Conservation (phyloP, 495 filamentous ascomycete genomes). For the Xylaria telfairii region DNA sequence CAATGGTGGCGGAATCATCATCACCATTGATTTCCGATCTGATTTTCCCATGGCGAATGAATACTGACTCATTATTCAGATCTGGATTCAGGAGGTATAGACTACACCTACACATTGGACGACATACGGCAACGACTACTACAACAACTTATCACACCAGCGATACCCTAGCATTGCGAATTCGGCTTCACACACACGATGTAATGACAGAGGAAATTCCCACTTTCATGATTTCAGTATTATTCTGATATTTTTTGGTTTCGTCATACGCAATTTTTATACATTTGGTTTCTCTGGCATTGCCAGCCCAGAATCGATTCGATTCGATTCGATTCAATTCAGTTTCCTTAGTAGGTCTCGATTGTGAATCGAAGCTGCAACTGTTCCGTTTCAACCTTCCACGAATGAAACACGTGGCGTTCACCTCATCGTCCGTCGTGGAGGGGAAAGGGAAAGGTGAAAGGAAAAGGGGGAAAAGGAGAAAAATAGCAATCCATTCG, state of each 20-base stretch:
- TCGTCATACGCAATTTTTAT: background rate
- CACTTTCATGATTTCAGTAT: slow-evolving; percentile 20
- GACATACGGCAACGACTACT: slow-evolving; percentile 15
- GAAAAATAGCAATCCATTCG: background rate
- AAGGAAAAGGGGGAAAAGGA: background rate
- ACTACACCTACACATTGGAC: slow-evolving; percentile 33
- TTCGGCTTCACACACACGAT: slow-evolving; percentile 40
- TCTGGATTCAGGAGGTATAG: slow-evolving; percentile 71
- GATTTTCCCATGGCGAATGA: background rate
- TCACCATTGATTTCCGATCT: background rate
- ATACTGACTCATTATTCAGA: slow-evolving; percentile 46
- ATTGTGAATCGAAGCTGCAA: background rate
- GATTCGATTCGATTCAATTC: too few species aligned
- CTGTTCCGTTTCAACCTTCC: too few species aligned
- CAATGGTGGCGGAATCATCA: background rate
- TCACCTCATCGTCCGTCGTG: too few species aligned
- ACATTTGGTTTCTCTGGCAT: slow-evolving; percentile 3
- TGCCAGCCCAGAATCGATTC: background rate
- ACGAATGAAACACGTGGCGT: too few species aligned
- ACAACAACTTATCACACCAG: slow-evolving; percentile 35
- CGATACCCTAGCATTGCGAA: slow-evolving; percentile 45
- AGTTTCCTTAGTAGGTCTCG: background rate
- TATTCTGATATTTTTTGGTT: background rate
- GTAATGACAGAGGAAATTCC: slow-evolving; percentile 36
- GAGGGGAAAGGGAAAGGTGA: background rate